These are phyloP conservation scores for Tylopilus vinaceipallidus DNA, from an alignment of 768 basidiomycete genomes.

Conservation along the genomic window DNA sequence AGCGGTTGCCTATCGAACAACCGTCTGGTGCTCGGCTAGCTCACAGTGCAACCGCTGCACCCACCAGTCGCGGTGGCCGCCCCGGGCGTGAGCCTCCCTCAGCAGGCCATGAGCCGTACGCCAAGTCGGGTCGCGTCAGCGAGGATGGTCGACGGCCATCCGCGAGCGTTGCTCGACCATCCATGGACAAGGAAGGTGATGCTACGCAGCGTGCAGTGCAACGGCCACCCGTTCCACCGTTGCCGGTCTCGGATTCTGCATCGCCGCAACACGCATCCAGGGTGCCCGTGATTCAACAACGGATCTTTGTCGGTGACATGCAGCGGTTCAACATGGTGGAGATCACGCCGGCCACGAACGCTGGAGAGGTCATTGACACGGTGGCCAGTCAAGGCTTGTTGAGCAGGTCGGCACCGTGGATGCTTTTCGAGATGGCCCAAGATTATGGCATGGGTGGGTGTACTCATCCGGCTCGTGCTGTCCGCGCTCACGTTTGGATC, in stretches of 20 bases:
- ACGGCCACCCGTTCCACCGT: constrained; percentile 39
- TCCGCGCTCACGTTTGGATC: constrained; percentile 7
- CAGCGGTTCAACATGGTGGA: constrained; percentile 76
- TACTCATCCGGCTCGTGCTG: not conserved
- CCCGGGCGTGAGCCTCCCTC: constrained; percentile 15
- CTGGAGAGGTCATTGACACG: constrained; percentile 67
- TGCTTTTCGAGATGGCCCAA: constrained; percentile 86
- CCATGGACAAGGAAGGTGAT: constrained; percentile 24
- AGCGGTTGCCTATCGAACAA: constrained; percentile 33
- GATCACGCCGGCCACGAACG: constrained; percentile 62
- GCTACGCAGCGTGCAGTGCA: constrained; percentile 24
- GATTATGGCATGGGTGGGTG: constrained; percentile 89
- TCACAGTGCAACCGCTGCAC: constrained; percentile 36
- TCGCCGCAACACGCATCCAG: constrained; percentile 30
- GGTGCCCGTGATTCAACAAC: constrained; percentile 51
- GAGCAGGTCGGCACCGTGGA: constrained; percentile 71
- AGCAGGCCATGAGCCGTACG: constrained; percentile 16
- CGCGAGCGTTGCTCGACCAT: constrained; percentile 17
- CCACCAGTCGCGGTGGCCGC: constrained; percentile 11
- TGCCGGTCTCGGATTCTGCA: constrained; percentile 35
- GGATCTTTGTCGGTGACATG: constrained; percentile 75
- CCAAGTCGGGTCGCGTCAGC: constrained; percentile 23
- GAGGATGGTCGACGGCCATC: constrained; percentile 28
- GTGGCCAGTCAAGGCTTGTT: constrained; percentile 68
- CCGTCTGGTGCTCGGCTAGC: constrained; percentile 29